Evolutionary conservation across 2,329 filamentous ascomycete species (phyloP).

Genomic region (Claviceps fusiformis): DNA sequence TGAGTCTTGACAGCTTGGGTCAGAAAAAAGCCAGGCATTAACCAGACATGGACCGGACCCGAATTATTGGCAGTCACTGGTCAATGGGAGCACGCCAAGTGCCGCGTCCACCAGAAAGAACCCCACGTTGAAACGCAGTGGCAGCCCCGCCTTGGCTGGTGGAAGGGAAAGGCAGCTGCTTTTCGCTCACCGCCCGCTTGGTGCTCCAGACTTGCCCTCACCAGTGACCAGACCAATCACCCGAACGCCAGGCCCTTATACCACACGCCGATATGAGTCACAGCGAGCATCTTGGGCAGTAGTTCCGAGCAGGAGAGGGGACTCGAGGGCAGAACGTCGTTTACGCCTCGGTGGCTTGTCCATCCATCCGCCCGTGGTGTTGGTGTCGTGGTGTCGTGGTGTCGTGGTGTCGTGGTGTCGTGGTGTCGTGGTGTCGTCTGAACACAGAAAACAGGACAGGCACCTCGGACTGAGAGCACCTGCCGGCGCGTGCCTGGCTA

Average conservation of each 20-base stretch:
- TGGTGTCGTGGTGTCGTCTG: no score
- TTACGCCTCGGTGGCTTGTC: not conserved
- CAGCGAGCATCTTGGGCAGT: not conserved
- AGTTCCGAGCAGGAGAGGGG: not conserved
- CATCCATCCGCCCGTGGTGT: not conserved
- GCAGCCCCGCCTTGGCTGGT: no score
- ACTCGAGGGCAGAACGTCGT: no score
- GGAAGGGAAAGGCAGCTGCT: no score
- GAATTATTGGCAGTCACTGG: no score
- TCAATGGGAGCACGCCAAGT: not conserved
- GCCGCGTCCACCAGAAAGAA: no score
- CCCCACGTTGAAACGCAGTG: no score
- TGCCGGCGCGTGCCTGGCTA: no score
- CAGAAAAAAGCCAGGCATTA: not conserved
- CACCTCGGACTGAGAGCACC: no score
- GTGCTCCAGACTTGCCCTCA: not conserved
- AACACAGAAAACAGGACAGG: no score
- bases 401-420: no score
- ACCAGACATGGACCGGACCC: not conserved
- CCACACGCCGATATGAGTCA: not conserved
- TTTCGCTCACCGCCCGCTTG: not conserved
- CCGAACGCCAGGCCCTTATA: not conserved
- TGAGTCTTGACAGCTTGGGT: not conserved
- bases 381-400: no score
- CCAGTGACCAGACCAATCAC: not conserved